A percentile compares a stretch with the other conserved stretches of the same genome.
These are phyloP conservation scores for Tylopilus plumbeoviolaceoides DNA, from an alignment of 768 basidiomycete genomes.

Conservation along the genomic window DNA sequence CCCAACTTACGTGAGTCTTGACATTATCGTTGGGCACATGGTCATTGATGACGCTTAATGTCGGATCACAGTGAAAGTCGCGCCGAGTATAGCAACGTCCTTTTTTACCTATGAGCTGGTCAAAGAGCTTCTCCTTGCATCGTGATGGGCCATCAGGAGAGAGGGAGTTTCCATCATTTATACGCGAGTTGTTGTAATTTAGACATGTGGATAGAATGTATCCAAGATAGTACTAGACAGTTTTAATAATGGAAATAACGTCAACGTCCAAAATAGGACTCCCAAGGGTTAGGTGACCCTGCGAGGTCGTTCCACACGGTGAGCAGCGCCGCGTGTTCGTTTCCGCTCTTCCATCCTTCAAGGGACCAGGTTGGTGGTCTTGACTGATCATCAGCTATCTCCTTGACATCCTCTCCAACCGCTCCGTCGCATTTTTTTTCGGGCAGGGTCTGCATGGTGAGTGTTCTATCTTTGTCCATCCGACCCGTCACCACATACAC, in stretches of 20 bases:
- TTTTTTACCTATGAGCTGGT: slow-evolving; percentile 81
- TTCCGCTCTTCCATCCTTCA: slow-evolving; percentile 12
- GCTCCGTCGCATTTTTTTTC: slow-evolving; percentile 13
- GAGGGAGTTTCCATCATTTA: background rate
- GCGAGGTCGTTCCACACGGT: slow-evolving; percentile 15
- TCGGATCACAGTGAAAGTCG: slow-evolving; percentile 68
- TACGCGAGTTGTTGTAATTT: background rate
- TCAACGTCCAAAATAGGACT: slow-evolving; percentile 10
- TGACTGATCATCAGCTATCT: slow-evolving; percentile 19
- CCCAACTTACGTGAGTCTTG: slow-evolving; percentile 71
- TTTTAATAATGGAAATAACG: slow-evolving; percentile 4
- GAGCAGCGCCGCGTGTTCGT: slow-evolving; percentile 14
- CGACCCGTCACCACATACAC: slow-evolving; percentile 3
- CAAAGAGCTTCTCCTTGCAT: slow-evolving; percentile 44
- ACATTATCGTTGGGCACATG: slow-evolving; percentile 1
- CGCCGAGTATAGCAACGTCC: slow-evolving; percentile 83
- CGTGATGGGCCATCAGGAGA: slow-evolving; percentile 1
- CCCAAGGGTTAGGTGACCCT: background rate
- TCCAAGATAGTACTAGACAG: background rate
- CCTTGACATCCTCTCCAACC: background rate
- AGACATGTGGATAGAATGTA: background rate
- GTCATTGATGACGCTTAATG: slow-evolving; percentile 4
- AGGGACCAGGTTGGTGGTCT: slow-evolving; percentile 24
- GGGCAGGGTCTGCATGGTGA: slow-evolving; percentile 23
- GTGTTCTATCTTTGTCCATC: slow-evolving; percentile 8